A percentile compares a stretch with the other conserved stretches of the same genome.
phyloP scores from a whole-genome alignment of 495 filamentous ascomycete genomes.

The Sabuloglossum arenarium region DNA sequence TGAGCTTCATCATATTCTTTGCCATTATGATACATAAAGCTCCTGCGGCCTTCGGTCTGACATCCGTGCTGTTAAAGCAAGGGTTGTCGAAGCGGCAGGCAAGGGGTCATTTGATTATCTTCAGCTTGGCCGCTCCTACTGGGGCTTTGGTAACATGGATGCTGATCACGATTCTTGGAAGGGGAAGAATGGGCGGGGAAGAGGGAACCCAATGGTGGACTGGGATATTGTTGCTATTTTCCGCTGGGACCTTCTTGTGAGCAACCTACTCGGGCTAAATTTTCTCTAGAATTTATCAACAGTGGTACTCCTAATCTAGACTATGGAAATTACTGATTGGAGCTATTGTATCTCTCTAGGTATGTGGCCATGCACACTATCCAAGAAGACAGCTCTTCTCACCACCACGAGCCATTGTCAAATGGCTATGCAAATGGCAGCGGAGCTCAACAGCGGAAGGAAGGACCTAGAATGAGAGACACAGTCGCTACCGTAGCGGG shows the following conservation, averaged over 20 bases:
- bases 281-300: neutral
- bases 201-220: conserved; percentile 61
- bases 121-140: conserved; percentile 74
- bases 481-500: conserved; percentile 62
- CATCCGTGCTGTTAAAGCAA: conserved; percentile 71
- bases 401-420: conserved; percentile 28
- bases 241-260: conserved; percentile 87
- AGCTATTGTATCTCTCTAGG: conserved; percentile 23
- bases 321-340: neutral
- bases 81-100: conserved; percentile 71
- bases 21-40: conserved; percentile 97
- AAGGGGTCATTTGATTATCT: conserved; percentile 67
- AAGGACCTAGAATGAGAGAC: conserved; percentile 33
- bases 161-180: conserved; percentile 47
- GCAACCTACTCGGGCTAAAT: conserved; percentile 13
- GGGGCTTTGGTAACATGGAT: conserved; percentile 73
- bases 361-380: conserved; percentile 99
- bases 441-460: conserved; percentile 17
- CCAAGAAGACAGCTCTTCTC: conserved; percentile 50
- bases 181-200: conserved; percentile 20
- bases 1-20: conserved; percentile 79
- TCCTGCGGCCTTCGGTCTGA: conserved; percentile 86
- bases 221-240: conserved; percentile 77
- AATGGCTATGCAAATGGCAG: conserved; percentile 43
- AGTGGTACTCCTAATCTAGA: neutral